phyloP scores from a whole-genome alignment of 495 filamentous ascomycete species.

The Tuber borchii region DNA sequence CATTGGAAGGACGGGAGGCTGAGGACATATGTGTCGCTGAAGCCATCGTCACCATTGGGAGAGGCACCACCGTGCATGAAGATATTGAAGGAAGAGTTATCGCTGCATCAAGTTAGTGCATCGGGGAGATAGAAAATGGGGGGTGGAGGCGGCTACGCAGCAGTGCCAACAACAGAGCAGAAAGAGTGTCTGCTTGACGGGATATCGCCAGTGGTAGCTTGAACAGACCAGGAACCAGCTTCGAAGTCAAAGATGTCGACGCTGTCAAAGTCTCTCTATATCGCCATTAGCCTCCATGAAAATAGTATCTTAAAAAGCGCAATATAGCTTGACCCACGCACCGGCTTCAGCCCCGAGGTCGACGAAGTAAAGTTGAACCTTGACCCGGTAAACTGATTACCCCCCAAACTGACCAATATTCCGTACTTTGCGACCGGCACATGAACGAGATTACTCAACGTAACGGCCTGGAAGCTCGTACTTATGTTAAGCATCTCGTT shows the following conservation, averaged over 20 bases:
- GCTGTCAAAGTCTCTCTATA: constrained; percentile 12
- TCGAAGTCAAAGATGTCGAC: constrained; percentile 24
- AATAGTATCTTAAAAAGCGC: neutral
- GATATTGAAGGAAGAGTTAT: constrained; percentile 27
- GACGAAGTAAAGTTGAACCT: neutral
- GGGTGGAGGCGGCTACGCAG: neutral
- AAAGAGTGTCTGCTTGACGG: constrained; percentile 15
- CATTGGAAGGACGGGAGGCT: constrained; percentile 20
- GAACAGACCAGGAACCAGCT: constrained; percentile 10
- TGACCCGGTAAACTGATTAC: neutral
- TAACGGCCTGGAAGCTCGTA: constrained; percentile 2
- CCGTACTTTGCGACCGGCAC: constrained; percentile 20
- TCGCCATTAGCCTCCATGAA: neutral
- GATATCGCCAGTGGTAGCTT: constrained; percentile 13
- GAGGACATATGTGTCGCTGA: constrained; percentile 26
- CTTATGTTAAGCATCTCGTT: constrained; percentile 16
- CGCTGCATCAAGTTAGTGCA: neutral
- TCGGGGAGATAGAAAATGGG: neutral
- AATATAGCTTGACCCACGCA: neutral
- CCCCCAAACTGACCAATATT: constrained; percentile 15
- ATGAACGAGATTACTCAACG: constrained; percentile 10
- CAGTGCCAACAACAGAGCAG: constrained; percentile 14
- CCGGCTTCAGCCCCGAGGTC: neutral
- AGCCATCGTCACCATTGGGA: neutral
- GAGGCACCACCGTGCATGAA: constrained; percentile 25